Conservation (phyloP, 805 yeast genomes). For the Saccharomyces paradoxus region DNA sequence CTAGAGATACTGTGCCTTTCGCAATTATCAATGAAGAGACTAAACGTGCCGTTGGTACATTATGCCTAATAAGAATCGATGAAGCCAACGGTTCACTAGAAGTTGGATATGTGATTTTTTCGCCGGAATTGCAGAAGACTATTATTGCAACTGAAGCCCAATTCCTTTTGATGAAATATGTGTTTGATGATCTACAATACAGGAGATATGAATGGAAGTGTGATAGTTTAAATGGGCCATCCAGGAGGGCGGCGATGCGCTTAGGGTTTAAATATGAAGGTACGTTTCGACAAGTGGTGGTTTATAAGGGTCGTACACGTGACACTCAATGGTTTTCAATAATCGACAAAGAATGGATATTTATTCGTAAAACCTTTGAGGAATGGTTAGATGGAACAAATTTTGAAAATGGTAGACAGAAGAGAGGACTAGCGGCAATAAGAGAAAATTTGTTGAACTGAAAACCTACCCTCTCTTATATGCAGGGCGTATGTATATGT, state of each 20-base stretch:
- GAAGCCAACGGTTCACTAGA: constrained; percentile 23
- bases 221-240: constrained; percentile 25
- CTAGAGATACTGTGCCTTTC: constrained; percentile 6
- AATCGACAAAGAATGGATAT: constrained; percentile 28
- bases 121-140: constrained; percentile 15
- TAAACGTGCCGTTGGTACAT: constrained; percentile 21
- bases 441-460: neutral
- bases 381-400: constrained; percentile 16
- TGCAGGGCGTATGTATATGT: neutral
- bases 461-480: neutral
- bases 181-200: constrained; percentile 24
- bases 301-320: constrained; percentile 24
- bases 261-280: constrained; percentile 31
- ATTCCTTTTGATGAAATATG: constrained; percentile 24
- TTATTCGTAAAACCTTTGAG: constrained; percentile 15
- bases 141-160: constrained; percentile 28
- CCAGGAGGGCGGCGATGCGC: constrained; percentile 26
- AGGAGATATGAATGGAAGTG: constrained; percentile 33
- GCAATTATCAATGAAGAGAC: constrained; percentile 18
- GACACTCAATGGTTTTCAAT: constrained; percentile 30
- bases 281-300: constrained; percentile 23
- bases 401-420: neutral
- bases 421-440: neutral
- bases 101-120: constrained; percentile 25
- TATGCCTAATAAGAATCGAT: constrained; percentile 23